Conservation (phyloP, 306 rosid species). For the Inga oerstediana region DNA sequence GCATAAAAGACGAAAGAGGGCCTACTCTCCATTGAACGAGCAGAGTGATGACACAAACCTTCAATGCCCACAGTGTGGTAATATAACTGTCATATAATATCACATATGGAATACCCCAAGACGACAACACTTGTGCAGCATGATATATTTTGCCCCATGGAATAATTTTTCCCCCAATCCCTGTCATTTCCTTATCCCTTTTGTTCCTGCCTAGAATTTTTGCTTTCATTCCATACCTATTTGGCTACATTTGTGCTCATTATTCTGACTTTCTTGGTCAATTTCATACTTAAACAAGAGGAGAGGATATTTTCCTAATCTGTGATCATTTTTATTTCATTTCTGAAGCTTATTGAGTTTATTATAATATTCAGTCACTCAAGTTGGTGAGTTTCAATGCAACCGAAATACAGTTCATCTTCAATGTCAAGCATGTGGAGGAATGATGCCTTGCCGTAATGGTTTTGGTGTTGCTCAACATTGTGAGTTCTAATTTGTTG, state of each 20-base stretch:
- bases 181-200: neutral
- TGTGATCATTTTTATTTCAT: neutral
- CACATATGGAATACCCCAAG: slow-evolving; percentile 13
- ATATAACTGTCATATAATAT: slow-evolving; percentile 29
- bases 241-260: neutral
- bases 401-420: slow-evolving; percentile 64
- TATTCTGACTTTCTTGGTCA: slow-evolving; percentile 2
- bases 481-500: slow-evolving; percentile 54
- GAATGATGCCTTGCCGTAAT: slow-evolving; percentile 91
- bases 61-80: slow-evolving; percentile 92
- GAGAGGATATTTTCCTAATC: neutral
- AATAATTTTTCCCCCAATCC: neutral
- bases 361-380: slow-evolving; percentile 51
- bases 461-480: slow-evolving; percentile 61
- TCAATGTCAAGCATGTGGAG: slow-evolving; percentile 93
- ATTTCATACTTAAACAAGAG: neutral
- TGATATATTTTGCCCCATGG: neutral
- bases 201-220: slow-evolving; percentile 10
- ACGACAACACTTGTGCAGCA: slow-evolving; percentile 4
- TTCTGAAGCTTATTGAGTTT: slow-evolving; percentile 24
- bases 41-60: slow-evolving; percentile 44
- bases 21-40: slow-evolving; percentile 41
- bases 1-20: slow-evolving; percentile 62
- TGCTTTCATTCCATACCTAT: neutral
- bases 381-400: slow-evolving; percentile 69